These are phyloP conservation scores for Pleurostoma richardsiae DNA, from an alignment of 2,329 filamentous ascomycete genomes.

Conservation along the genomic window DNA sequence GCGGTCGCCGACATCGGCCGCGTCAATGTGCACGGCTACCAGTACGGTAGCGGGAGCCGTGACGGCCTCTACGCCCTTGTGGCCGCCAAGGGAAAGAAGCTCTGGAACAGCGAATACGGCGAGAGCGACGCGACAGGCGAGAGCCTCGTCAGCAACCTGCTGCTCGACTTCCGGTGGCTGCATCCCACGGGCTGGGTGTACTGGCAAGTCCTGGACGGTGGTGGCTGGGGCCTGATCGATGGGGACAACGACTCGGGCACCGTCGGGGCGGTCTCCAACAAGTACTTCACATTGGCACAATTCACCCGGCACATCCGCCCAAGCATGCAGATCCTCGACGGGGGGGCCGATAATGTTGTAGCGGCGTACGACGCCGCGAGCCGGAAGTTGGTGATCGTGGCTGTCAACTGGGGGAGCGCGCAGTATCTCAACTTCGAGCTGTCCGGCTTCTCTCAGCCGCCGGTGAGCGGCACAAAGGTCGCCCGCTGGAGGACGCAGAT, in stretches of 20 bases:
- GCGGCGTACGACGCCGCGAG: conserved; percentile 29
- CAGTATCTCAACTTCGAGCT: conserved; percentile 34
- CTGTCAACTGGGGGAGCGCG: conserved; percentile 29
- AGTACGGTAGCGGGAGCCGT: conserved; percentile 25
- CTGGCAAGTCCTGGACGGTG: conserved; percentile 34
- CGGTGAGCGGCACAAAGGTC: conserved; percentile 23
- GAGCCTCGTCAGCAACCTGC: conserved; percentile 25
- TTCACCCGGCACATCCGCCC: conserved; percentile 33
- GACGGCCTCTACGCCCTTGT: conserved; percentile 24
- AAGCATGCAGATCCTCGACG: conserved; percentile 32
- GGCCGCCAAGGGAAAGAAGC: conserved; percentile 16
- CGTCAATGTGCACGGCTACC: conserved; percentile 41
- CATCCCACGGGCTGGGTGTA: conserved; percentile 37
- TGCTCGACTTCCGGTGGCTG: conserved; percentile 33
- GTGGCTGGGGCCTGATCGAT: conserved; percentile 34
- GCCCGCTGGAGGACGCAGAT: conserved; percentile 30
- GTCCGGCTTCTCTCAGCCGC: conserved; percentile 22
- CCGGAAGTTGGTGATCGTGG: conserved; percentile 30
- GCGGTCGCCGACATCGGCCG: conserved; percentile 21
- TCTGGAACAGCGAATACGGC: conserved; percentile 39
- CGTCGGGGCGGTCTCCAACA: conserved; percentile 23
- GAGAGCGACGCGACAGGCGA: conserved; percentile 31
- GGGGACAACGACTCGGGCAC: conserved; percentile 28
- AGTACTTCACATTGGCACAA: conserved; percentile 36
- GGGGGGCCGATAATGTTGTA: conserved; percentile 25